Percentiles rank a stretch among this genome's conserved stretches.
phyloP scores from a whole-genome alignment of 2,329 filamentous ascomycete genomes.

The Karstenula rhodostoma region DNA sequence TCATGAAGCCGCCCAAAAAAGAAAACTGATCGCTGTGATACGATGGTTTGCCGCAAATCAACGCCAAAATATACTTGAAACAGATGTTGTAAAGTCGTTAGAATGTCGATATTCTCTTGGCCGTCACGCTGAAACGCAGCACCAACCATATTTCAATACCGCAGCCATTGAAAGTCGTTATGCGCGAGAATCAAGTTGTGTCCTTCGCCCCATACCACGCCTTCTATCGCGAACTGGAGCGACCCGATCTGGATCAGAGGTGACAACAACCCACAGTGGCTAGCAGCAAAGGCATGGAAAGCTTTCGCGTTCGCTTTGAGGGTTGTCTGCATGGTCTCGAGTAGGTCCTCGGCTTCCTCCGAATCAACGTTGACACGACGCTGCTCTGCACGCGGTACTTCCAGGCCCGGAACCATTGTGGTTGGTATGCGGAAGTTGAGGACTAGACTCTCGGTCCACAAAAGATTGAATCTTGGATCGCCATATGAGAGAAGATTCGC shows the following conservation, averaged over 20 bases:
- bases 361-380: conserved; percentile 31
- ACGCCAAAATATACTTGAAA: background rate
- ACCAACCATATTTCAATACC: conserved; percentile 26
- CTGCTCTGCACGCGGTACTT: conserved; percentile 24
- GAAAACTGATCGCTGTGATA: background rate
- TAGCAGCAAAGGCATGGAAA: conserved; percentile 37
- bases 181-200: conserved; percentile 41
- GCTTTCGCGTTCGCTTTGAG: conserved; percentile 35
- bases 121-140: background rate
- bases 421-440: conserved; percentile 41
- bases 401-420: conserved; percentile 24
- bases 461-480: conserved; percentile 28
- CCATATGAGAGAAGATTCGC: conserved; percentile 34
- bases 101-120: background rate
- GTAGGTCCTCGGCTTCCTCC: conserved; percentile 29
- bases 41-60: background rate
- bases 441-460: conserved; percentile 38
- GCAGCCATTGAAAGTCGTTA: conserved; percentile 41
- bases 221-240: conserved; percentile 37
- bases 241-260: conserved; percentile 40
- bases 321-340: conserved; percentile 37
- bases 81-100: background rate
- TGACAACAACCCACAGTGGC: conserved; percentile 32
- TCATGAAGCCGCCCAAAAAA: background rate
- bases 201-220: conserved; percentile 37